Conservation (phyloP, 2,329 filamentous ascomycete genomes). For the Chrysoporthe puriensis region DNA sequence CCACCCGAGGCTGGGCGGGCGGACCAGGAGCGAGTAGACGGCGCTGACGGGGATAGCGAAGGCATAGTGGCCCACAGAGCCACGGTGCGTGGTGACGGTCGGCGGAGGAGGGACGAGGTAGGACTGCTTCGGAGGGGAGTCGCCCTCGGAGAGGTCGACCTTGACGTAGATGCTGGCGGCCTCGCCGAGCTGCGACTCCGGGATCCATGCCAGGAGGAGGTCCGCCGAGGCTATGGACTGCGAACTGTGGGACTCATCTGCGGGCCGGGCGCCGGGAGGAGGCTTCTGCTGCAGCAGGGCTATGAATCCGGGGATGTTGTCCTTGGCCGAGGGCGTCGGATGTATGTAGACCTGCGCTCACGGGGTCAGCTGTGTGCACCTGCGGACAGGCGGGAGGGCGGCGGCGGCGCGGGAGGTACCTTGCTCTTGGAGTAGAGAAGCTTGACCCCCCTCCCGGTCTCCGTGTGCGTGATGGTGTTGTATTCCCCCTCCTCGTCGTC, state of each 20-base stretch:
- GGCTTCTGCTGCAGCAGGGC: constrained; percentile 90
- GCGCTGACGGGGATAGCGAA: constrained; percentile 90
- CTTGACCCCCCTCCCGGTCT: constrained; percentile 83
- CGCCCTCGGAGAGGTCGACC: constrained; percentile 83
- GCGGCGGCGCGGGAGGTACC: constrained; percentile 48
- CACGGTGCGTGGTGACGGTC: constrained; percentile 75
- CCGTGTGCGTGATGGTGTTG: constrained; percentile 84
- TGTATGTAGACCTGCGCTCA: constrained; percentile 83
- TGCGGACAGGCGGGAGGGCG: not conserved
- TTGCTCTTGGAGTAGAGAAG: constrained; percentile 97
- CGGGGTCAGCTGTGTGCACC: constrained; percentile 14
- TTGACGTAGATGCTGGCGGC: constrained; percentile 90
- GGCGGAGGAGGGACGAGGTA: constrained; percentile 92
- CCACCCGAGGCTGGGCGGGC: constrained; percentile 93
- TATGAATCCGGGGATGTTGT: constrained; percentile 94
- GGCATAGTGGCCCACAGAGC: constrained; percentile 77
- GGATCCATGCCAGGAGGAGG: constrained; percentile 89
- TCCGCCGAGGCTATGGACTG: constrained; percentile 63
- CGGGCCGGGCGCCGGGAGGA: constrained; percentile 43
- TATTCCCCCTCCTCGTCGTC: constrained; percentile 97
- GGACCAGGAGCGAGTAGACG: constrained; percentile 86
- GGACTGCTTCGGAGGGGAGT: constrained; percentile 80
- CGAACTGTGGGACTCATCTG: constrained; percentile 46
- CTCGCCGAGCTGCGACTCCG: constrained; percentile 85
- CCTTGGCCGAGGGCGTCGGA: constrained; percentile 87